These are phyloP conservation scores for Westerdykella ornata DNA, from an alignment of 2,329 filamentous ascomycete genomes.

Conservation along the genomic window DNA sequence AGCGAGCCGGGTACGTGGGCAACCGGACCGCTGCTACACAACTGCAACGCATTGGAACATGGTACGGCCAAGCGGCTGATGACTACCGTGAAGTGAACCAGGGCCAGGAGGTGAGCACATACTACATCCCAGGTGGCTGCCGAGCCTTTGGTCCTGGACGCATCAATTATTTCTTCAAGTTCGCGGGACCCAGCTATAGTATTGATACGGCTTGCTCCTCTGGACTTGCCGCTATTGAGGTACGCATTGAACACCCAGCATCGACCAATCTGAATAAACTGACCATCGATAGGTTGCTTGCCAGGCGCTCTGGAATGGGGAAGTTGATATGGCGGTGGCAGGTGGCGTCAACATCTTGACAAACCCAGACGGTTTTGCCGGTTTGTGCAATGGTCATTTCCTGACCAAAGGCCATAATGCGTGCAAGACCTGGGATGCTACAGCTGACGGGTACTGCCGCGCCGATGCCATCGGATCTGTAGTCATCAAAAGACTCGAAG, in stretches of 20 bases:
- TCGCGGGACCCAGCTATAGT: slow-evolving; percentile 39
- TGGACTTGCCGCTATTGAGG: slow-evolving; percentile 24
- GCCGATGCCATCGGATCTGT: slow-evolving; percentile 22
- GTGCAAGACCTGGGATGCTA: slow-evolving; percentile 30
- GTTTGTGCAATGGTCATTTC: slow-evolving; percentile 19
- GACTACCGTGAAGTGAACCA: slow-evolving; percentile 17
- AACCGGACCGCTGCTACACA: slow-evolving; percentile 26
- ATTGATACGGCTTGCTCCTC: slow-evolving; percentile 37
- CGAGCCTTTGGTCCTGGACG: slow-evolving; percentile 47
- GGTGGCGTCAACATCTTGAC: slow-evolving; percentile 23
- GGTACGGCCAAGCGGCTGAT: slow-evolving; percentile 26
- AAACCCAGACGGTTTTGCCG: slow-evolving; percentile 27
- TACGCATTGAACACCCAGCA: too few relatives aligned
- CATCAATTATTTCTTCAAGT: slow-evolving; percentile 28
- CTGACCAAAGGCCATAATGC: slow-evolving; percentile 19
- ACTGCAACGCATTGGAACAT: slow-evolving; percentile 25
- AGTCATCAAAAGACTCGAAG: slow-evolving; percentile 18
- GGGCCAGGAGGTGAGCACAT: slow-evolving; percentile 18
- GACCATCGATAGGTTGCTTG: slow-evolving; percentile 16
- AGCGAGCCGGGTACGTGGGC: slow-evolving; percentile 18
- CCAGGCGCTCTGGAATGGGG: slow-evolving; percentile 24
- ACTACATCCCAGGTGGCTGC: slow-evolving; percentile 47
- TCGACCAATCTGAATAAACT: slow-evolving; percentile 9
- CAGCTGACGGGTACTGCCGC: slow-evolving; percentile 29
- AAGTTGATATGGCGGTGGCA: slow-evolving; percentile 22